phyloP scores from a whole-genome alignment of 495 filamentous ascomycete species.

The Opeltia flavorubescens region DNA sequence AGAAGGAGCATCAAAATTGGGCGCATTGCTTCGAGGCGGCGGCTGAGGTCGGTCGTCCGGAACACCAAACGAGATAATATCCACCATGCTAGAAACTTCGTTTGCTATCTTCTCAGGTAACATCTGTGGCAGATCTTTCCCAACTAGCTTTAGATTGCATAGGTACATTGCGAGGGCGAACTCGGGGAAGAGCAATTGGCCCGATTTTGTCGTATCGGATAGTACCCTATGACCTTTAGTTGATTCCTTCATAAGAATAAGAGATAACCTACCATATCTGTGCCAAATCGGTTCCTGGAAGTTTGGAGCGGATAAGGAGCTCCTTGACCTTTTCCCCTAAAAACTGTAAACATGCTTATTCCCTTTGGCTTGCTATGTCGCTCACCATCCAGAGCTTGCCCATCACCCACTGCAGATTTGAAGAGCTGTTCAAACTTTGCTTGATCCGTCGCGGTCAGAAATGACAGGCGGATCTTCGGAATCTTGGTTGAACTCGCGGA shows the following conservation, averaged over 20 bases:
- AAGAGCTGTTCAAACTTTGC: constrained; percentile 97
- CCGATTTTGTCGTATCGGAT: constrained; percentile 94
- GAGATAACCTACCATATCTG: constrained; percentile 60
- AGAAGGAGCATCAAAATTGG: constrained; percentile 57
- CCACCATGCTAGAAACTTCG: constrained; percentile 98
- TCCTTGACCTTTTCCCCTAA: constrained; percentile 75
- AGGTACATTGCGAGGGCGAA: constrained; percentile 98
- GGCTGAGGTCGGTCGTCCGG: constrained; percentile 53
- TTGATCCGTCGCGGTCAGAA: constrained; percentile 90
- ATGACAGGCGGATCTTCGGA: constrained; percentile 88
- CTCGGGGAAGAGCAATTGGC: constrained; percentile 93
- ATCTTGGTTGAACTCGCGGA: constrained; percentile 47
- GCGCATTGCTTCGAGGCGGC: constrained; percentile 48
- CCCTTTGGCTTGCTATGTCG: neutral
- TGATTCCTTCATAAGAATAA: neutral
- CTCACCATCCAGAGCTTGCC: constrained; percentile 67
- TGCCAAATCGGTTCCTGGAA: constrained; percentile 66
- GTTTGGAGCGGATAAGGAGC: constrained; percentile 72
- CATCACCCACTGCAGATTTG: constrained; percentile 84
- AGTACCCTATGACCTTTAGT: constrained; percentile 48
- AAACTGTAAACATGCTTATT: constrained; percentile 11
- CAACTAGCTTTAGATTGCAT: constrained; percentile 82
- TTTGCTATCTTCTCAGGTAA: constrained; percentile 83
- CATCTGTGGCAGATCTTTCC: constrained; percentile 57
- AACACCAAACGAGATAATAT: constrained; percentile 94